These are phyloP conservation scores for Eutrema yunnanense DNA, from an alignment of 345 rosid species.

Conservation along the genomic window DNA sequence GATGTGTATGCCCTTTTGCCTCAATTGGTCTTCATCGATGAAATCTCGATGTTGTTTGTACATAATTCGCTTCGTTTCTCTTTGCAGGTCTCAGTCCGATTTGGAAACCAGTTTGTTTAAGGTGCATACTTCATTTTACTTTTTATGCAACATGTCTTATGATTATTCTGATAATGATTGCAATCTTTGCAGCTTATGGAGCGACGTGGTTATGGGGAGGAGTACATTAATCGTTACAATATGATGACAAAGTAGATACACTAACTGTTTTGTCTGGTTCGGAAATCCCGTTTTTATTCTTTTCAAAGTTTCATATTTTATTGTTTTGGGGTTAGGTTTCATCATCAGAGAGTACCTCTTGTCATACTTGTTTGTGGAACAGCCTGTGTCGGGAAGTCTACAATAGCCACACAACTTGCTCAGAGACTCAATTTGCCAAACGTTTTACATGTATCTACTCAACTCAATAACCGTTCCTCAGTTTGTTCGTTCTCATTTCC, in stretches of 20 bases:
- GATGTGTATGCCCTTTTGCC: slow-evolving; percentile 66
- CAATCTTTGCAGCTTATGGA: slow-evolving; percentile 70
- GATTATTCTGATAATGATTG: slow-evolving; percentile 10
- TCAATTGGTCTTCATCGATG: not conserved
- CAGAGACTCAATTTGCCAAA: slow-evolving; percentile 96
- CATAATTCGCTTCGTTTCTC: not conserved
- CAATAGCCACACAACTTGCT: slow-evolving; percentile 97
- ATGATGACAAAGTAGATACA: slow-evolving; percentile 85
- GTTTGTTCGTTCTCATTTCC: no score
- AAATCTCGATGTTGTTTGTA: not conserved
- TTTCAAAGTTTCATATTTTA: not conserved
- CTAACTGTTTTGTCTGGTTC: not conserved
- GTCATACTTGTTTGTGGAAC: slow-evolving; percentile 99
- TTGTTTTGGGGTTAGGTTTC: slow-evolving; percentile 50
- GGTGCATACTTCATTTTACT: slow-evolving; percentile 32
- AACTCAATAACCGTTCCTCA: not conserved
- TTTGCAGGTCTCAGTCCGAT: slow-evolving; percentile 83
- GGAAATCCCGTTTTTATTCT: not conserved
- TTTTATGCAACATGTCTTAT: not conserved
- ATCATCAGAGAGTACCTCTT: slow-evolving; percentile 96
- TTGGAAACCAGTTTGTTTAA: slow-evolving; percentile 87
- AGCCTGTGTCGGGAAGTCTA: slow-evolving; percentile 97
- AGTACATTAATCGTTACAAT: slow-evolving; percentile 79
- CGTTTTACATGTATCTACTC: slow-evolving; percentile 70
- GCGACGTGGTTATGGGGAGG: slow-evolving; percentile 87